Conservation (phyloP, 1,284 basidiomycete species). For the Taiwanofungus camphoratus region DNA sequence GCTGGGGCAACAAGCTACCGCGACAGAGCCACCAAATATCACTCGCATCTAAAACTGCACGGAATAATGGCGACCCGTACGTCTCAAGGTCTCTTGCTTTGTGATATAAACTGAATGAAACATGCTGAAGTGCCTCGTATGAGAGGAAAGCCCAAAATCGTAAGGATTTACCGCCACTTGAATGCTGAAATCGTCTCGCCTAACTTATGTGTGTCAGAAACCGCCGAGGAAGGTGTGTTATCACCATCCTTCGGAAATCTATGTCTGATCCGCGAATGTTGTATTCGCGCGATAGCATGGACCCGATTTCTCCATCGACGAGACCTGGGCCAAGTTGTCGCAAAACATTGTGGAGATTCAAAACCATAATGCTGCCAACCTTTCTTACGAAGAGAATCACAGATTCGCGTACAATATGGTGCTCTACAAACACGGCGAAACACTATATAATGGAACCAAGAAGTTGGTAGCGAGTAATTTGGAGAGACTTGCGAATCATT, state of each 20-base stretch:
- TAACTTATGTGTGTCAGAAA: constrained; percentile 34
- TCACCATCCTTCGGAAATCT: constrained; percentile 2
- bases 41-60: too few species aligned
- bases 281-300: constrained; percentile 44
- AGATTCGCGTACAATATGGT: constrained; percentile 94
- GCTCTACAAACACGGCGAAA: constrained; percentile 79
- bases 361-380: constrained; percentile 86
- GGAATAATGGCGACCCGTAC: constrained; percentile 6
- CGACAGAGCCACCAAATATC: too few species aligned
- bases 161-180: constrained; percentile 27
- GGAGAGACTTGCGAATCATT: constrained; percentile 68
- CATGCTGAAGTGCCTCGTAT: background rate
- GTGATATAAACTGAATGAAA: too few species aligned
- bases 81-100: too few species aligned
- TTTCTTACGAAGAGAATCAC: constrained; percentile 97
- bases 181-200: constrained; percentile 12
- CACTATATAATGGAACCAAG: constrained; percentile 85
- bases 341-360: constrained; percentile 93
- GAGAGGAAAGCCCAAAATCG: constrained; percentile 34
- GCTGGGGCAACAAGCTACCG: too few species aligned
- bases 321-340: constrained; percentile 73
- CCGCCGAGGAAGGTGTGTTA: constrained; percentile 46
- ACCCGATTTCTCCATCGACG: constrained; percentile 60
- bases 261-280: constrained; percentile 1
- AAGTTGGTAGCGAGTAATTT: constrained; percentile 81